Conservation (phyloP, 2,329 filamentous ascomycete species). For the Monilinia vaccinii-corymbosi region DNA sequence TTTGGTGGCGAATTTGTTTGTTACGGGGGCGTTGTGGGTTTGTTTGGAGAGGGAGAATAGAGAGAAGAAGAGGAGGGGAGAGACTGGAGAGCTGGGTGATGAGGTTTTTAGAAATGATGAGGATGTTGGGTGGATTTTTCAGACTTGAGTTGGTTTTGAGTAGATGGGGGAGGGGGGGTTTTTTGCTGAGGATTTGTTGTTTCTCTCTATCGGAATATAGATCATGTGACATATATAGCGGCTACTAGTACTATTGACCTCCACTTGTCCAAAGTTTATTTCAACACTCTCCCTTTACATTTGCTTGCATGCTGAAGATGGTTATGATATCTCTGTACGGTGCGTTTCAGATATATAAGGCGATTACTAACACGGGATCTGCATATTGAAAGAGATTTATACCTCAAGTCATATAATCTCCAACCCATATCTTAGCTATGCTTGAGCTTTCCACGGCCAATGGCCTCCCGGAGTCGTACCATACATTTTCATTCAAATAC, state of each 20-base stretch:
- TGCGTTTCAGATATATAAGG: background rate
- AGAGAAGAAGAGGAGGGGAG: slow-evolving; percentile 36
- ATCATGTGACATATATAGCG: no score
- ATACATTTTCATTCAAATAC: background rate
- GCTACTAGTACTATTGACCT: no score
- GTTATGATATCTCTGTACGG: background rate
- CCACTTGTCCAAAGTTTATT: no score
- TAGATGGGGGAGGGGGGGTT: no score
- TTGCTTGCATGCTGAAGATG: background rate
- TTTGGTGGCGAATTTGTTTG: slow-evolving; percentile 46
- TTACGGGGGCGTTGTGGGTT: slow-evolving; percentile 44
- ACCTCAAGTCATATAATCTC: no score
- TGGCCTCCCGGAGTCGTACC: background rate
- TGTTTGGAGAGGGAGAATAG: slow-evolving; percentile 50
- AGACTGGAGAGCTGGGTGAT: slow-evolving; percentile 42
- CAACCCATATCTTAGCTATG: no score
- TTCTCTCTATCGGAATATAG: no score
- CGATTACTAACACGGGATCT: no score
- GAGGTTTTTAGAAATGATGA: slow-evolving; percentile 47
- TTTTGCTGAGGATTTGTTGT: background rate
- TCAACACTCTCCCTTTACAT: no score
- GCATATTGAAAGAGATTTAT: no score
- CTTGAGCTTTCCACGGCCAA: background rate
- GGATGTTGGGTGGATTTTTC: slow-evolving; percentile 58
- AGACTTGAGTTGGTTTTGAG: slow-evolving; percentile 27